Conservation (phyloP, 1,284 basidiomycete genomes). For the Cutaneotrichosporon sp. region DNA sequence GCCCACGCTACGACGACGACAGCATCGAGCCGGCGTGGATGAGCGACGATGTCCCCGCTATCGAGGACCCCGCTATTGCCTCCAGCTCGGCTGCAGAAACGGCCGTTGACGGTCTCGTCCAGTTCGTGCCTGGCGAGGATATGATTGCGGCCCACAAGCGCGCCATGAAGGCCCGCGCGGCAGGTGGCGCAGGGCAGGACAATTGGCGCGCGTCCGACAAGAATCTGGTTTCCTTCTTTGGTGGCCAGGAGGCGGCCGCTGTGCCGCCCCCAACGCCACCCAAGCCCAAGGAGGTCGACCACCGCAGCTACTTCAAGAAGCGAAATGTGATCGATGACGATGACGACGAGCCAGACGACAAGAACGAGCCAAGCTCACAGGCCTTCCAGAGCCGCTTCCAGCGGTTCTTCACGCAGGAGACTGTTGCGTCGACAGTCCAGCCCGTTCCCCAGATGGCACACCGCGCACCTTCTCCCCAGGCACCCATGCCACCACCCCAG, state of each 20-base stretch:
- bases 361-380: conserved; percentile 20
- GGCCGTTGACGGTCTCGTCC: conserved; percentile 22
- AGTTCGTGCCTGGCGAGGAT: conserved; percentile 47
- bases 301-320: conserved; percentile 43
- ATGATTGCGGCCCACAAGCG: conserved; percentile 49
- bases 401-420: conserved; percentile 37
- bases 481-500: conserved; percentile 3
- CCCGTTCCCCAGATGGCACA: neutral
- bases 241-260: conserved; percentile 12
- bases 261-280: conserved; percentile 11
- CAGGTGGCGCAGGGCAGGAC: conserved; percentile 17
- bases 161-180: conserved; percentile 35
- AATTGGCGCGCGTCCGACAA: conserved; percentile 31
- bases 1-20: conserved; percentile 35
- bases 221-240: conserved; percentile 39
- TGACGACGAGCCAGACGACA: conserved; percentile 22
- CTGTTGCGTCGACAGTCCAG: neutral
- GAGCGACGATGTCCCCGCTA: conserved; percentile 32
- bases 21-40: conserved; percentile 48
- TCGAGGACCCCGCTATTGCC: conserved; percentile 36
- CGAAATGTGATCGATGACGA: conserved; percentile 27
- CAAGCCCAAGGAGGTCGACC: conserved; percentile 43
- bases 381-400: conserved; percentile 46
- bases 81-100: conserved; percentile 25
- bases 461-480: neutral